A percentile compares a stretch with the other conserved stretches of the same genome.
Evolutionary conservation across 331 rosid species (phyloP).

Genomic region (Telfairia occidentalis): DNA sequence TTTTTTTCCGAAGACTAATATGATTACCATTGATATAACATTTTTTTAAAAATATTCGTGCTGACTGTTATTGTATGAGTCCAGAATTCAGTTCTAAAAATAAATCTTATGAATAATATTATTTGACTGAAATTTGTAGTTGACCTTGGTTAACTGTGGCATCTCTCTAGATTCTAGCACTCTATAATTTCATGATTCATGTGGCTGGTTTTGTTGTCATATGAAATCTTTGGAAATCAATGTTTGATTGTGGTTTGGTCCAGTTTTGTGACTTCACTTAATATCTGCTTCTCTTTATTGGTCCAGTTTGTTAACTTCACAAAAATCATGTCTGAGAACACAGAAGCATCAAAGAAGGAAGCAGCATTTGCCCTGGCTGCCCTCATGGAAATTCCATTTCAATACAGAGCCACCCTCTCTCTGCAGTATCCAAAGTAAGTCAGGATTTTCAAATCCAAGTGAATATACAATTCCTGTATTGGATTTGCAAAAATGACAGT

Average conservation of each 20-base stretch:
- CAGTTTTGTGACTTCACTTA: neutral
- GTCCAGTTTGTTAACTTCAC: constrained; percentile 89
- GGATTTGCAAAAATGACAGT: neutral
- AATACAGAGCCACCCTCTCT: constrained; percentile 62
- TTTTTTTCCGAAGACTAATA: neutral
- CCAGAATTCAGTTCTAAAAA: constrained; percentile 2
- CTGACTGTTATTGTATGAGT: neutral
- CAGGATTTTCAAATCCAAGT: neutral
- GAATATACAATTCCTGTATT: neutral
- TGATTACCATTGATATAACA: neutral
- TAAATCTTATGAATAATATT: too few species aligned
- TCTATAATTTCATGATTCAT: neutral
- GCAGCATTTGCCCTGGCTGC: constrained; percentile 88
- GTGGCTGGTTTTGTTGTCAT: neutral
- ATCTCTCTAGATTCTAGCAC: neutral
- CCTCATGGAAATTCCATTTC: constrained; percentile 92
- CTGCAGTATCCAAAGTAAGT: constrained; percentile 31
- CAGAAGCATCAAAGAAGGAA: constrained; percentile 64
- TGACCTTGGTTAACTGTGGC: neutral
- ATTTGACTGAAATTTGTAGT: neutral
- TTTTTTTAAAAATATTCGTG: neutral
- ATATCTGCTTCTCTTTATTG: neutral
- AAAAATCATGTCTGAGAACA: constrained; percentile 78
- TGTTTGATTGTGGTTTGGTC: neutral
- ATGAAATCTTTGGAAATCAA: neutral